Evolutionary conservation across 345 rosid species (phyloP).

Genomic region (Salix dunnii): DNA sequence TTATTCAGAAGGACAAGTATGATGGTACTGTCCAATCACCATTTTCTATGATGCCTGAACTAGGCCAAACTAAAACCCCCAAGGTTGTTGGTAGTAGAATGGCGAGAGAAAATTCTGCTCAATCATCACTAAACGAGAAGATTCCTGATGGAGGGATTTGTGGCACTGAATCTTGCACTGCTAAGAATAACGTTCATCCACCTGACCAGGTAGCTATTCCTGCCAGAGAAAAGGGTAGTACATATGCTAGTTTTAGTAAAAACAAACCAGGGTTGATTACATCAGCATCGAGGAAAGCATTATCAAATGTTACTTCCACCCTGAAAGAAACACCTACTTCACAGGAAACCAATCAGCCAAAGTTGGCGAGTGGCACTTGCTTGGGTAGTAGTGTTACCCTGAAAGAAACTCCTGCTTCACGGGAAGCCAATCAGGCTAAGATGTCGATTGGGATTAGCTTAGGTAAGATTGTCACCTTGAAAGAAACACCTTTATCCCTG

Average conservation of each 20-base stretch:
- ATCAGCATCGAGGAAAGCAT: conserved; percentile 36
- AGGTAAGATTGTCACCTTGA: conserved; percentile 2
- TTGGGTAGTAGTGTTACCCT: conserved; percentile 3
- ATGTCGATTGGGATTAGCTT: background rate
- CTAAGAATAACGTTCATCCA: conserved; percentile 14
- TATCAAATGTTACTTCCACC: conserved; percentile 14
- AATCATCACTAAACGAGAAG: conserved; percentile 16
- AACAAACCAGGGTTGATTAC: conserved; percentile 35
- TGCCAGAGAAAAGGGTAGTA: conserved; percentile 13
- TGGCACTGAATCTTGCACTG: conserved; percentile 20
- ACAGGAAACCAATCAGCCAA: conserved; percentile 9
- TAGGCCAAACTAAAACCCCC: conserved; percentile 17
- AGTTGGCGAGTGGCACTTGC: background rate
- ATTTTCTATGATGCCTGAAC: conserved; percentile 19
- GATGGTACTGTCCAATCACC: conserved; percentile 16
- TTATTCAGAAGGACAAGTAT: conserved; percentile 20
- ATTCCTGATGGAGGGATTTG: conserved; percentile 13
- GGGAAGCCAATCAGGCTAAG: conserved; percentile 16
- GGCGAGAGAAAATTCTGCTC: conserved; percentile 16
- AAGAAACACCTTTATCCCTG: conserved; percentile 9
- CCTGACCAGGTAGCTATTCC: conserved; percentile 8
- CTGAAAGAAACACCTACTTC: conserved; percentile 7
- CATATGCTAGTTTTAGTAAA: conserved; percentile 19
- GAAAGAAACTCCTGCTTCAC: conserved; percentile 8
- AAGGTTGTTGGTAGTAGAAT: conserved; percentile 18